Evolutionary conservation across 139 green algal species (phyloP).

Genomic region (Chlorella sp.): DNA sequence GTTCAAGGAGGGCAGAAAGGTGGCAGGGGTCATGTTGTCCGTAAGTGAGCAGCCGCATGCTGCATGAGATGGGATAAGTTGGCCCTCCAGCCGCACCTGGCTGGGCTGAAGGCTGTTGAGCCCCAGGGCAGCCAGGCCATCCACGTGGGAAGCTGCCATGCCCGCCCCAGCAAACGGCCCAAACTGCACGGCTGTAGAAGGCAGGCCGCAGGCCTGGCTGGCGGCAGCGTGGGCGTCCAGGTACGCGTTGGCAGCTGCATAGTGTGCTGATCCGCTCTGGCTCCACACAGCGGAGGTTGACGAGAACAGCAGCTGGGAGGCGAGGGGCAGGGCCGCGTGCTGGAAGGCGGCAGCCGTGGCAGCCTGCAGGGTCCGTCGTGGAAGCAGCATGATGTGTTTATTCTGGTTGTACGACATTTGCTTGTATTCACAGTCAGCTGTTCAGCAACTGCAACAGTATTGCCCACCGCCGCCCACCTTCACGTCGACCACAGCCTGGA

Average conservation of each 20-base stretch:
- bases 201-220: slow-evolving; percentile 19
- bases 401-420: too few species aligned
- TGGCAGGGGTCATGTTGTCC: too few species aligned
- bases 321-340: background rate
- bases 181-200: slow-evolving; percentile 26
- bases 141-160: slow-evolving; percentile 33
- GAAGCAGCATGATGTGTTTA: background rate
- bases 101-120: background rate
- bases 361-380: background rate
- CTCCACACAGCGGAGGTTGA: slow-evolving; percentile 53
- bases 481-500: background rate
- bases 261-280: slow-evolving; percentile 54
- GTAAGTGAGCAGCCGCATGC: too few species aligned
- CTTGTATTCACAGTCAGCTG: too few species aligned
- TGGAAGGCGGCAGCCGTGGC: background rate
- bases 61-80: too few species aligned
- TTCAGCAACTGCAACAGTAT: too few species aligned
- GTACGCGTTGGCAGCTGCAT: slow-evolving; percentile 78
- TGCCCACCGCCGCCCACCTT: too few species aligned
- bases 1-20: too few species aligned
- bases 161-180: slow-evolving; percentile 46
- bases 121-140: background rate
- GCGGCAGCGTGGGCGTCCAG: slow-evolving; percentile 57
- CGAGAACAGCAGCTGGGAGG: slow-evolving; percentile 34
- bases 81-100: background rate